Conservation (phyloP, 495 filamentous ascomycete species). For the Hypoxylon fragiforme region DNA sequence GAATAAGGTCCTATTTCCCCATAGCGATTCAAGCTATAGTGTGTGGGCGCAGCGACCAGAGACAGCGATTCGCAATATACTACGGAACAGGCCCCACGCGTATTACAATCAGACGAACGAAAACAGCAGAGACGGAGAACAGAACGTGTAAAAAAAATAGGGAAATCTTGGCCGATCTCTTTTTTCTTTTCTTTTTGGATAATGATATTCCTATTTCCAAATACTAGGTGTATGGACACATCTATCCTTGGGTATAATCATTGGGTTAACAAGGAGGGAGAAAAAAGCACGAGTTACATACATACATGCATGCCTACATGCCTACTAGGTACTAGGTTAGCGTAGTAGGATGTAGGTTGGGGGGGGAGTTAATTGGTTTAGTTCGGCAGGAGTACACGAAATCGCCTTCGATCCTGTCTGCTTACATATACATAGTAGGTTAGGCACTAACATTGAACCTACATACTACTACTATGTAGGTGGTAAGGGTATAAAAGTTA, state of each 20-base stretch:
- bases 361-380: not conserved
- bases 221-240: too few species aligned
- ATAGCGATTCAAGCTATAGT: conserved; percentile 60
- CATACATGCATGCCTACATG: too few species aligned
- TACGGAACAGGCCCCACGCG: conserved; percentile 44
- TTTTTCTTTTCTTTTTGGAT: too few species aligned
- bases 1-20: conserved; percentile 71
- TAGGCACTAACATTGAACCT: too few species aligned
- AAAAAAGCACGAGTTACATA: too few species aligned
- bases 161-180: not conserved
- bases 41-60: conserved; percentile 65
- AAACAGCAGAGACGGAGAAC: conserved; percentile 2
- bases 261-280: too few species aligned
- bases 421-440: too few species aligned
- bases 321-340: too few species aligned
- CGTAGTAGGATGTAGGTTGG: not conserved
- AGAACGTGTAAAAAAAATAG: conserved; percentile 5
- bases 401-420: not conserved
- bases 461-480: too few species aligned
- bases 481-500: too few species aligned
- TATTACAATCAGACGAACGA: conserved; percentile 35
- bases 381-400: not conserved
- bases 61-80: conserved; percentile 44
- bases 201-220: too few species aligned
- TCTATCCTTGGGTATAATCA: too few species aligned